These are phyloP conservation scores for Cytidiella melzeri DNA, from an alignment of 768 basidiomycete species.

Conservation along the genomic window DNA sequence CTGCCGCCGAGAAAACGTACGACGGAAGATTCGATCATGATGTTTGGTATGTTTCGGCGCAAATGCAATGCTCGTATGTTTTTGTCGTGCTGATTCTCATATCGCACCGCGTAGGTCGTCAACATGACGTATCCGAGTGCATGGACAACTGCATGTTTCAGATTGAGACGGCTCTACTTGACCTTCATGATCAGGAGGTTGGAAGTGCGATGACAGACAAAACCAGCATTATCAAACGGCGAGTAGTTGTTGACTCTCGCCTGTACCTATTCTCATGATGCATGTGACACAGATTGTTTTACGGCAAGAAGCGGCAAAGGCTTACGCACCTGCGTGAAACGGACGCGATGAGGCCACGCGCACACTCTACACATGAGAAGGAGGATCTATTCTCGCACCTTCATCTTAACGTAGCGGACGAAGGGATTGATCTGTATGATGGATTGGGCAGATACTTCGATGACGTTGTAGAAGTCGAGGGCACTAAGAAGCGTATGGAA, in stretches of 20 bases:
- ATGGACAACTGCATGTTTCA: conserved; percentile 99
- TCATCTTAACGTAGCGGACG: conserved; percentile 87
- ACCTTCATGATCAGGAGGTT: conserved; percentile 52
- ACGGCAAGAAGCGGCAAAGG: conserved; percentile 76
- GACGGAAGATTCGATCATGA: conserved; percentile 73
- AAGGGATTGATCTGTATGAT: conserved; percentile 89
- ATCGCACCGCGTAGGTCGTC: conserved; percentile 65
- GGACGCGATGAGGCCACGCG: conserved; percentile 33
- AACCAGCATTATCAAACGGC: conserved; percentile 83
- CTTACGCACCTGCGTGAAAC: conserved; percentile 31
- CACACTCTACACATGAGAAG: conserved; percentile 68
- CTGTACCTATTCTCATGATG: too few relatives aligned
- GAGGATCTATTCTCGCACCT: conserved; percentile 93
- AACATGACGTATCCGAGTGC: conserved; percentile 98
- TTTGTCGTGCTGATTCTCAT: not conserved
- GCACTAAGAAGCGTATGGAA: conserved; percentile 83
- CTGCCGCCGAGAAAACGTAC: conserved; percentile 49
- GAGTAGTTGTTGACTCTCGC: too few relatives aligned
- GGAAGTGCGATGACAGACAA: conserved; percentile 45
- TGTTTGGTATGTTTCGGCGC: conserved; percentile 61
- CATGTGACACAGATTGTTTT: conserved; percentile 60
- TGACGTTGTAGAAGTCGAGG: conserved; percentile 82
- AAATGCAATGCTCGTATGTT: not conserved
- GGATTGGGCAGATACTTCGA: conserved; percentile 90
- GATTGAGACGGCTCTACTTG: conserved; percentile 86